These are phyloP conservation scores for Yamagishiella unicocca DNA, from an alignment of 139 green algal species.

Conservation along the genomic window DNA sequence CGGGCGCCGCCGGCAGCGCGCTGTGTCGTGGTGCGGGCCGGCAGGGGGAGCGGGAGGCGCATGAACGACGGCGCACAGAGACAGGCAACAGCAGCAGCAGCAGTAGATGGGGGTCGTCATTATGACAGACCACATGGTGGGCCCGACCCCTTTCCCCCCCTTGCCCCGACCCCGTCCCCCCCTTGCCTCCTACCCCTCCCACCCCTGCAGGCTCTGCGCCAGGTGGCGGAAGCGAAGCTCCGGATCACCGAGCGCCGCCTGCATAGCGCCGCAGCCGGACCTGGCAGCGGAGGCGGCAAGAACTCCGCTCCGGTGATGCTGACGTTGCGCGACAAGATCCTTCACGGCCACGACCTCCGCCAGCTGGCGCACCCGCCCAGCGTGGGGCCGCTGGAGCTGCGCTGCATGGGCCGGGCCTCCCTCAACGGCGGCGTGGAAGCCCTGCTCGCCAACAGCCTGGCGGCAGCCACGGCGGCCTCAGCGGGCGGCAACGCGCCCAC, in stretches of 20 bases:
- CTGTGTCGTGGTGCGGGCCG: no score
- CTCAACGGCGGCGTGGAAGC: background rate
- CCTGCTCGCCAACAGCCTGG: conserved; percentile 17
- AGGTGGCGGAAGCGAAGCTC: conserved; percentile 48
- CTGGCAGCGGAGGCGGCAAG: no score
- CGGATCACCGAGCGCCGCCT: conserved; percentile 46
- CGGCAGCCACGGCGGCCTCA: background rate
- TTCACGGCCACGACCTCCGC: conserved; percentile 41
- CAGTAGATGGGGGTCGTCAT: no score
- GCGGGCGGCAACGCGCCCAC: background rate
- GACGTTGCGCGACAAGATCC: conserved; percentile 36
- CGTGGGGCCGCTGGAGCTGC: background rate
- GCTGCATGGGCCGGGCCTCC: background rate
- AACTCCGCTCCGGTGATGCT: background rate
- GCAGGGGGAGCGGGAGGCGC: no score
- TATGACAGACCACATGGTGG: no score
- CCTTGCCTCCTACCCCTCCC: no score
- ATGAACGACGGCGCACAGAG: no score
- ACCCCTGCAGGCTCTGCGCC: conserved; percentile 38
- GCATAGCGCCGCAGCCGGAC: background rate
- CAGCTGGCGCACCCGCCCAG: conserved; percentile 17
- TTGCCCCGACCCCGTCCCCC: no score
- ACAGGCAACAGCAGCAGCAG: no score
- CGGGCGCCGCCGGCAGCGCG: no score
- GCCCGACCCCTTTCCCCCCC: background rate